phyloP scores from a whole-genome alignment of 441 rosid species.

The Arabidopsis lyrata region DNA sequence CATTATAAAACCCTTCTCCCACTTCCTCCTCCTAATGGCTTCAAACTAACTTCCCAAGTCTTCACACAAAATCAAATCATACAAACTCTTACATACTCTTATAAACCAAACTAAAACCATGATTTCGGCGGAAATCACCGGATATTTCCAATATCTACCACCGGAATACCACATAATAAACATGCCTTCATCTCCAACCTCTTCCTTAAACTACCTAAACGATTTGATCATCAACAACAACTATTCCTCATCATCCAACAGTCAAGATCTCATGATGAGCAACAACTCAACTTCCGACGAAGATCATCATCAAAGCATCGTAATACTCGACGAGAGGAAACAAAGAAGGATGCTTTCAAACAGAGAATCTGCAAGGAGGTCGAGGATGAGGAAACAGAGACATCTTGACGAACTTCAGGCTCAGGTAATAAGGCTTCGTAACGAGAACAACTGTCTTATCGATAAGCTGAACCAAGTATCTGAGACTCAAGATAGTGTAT shows the following conservation, averaged over 20 bases:
- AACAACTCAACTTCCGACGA: slow-evolving; percentile 87
- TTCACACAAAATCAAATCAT: slow-evolving; percentile 32
- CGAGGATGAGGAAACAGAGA: slow-evolving; percentile 83
- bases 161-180: slow-evolving; percentile 48
- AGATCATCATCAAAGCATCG: slow-evolving; percentile 59
- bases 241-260: slow-evolving; percentile 48
- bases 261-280: slow-evolving; percentile 56
- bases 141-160: slow-evolving; percentile 51
- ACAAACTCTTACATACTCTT: slow-evolving; percentile 12
- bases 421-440: slow-evolving; percentile 64
- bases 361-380: slow-evolving; percentile 78
- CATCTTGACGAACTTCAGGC: slow-evolving; percentile 83
- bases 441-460: slow-evolving; percentile 64
- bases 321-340: slow-evolving; percentile 71
- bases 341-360: slow-evolving; percentile 78
- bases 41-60: slow-evolving; percentile 35
- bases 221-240: slow-evolving; percentile 40
- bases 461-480: slow-evolving; percentile 71
- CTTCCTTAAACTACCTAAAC: slow-evolving; percentile 47
- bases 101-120: slow-evolving; percentile 43
- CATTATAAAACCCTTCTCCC: slow-evolving; percentile 63
- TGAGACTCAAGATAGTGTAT: slow-evolving; percentile 38
- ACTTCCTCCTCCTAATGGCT: slow-evolving; percentile 38
- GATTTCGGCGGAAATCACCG: slow-evolving; percentile 63
- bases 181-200: slow-evolving; percentile 52